These are phyloP conservation scores for Earliella scabrosa DNA, from an alignment of 1,284 basidiomycete species.

Conservation along the genomic window DNA sequence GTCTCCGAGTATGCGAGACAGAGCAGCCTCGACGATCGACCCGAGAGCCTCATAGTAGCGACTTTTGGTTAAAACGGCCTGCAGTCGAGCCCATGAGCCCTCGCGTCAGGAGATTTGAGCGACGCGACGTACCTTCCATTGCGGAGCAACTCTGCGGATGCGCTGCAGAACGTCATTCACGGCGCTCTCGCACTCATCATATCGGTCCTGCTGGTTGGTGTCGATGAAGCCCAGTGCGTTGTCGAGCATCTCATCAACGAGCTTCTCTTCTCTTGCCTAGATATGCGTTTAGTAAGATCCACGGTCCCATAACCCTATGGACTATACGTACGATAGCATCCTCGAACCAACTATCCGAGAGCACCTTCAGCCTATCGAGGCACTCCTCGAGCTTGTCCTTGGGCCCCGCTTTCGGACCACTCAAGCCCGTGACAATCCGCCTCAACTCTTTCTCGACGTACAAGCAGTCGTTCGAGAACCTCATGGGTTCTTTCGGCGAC, in stretches of 20 bases:
- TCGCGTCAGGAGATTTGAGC: no score
- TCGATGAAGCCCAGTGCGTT: conserved; percentile 75
- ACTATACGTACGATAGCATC: conserved; percentile 60
- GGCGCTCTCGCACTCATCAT: conserved; percentile 76
- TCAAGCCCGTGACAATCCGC: conserved; percentile 37
- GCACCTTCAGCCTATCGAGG: conserved; percentile 48
- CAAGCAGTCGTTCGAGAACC: conserved; percentile 86
- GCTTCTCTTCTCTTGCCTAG: conserved; percentile 48
- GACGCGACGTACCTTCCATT: conserved; percentile 68
- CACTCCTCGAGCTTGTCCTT: conserved; percentile 56
- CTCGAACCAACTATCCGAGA: conserved; percentile 71
- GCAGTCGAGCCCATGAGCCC: neutral
- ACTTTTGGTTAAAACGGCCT: conserved; percentile 64
- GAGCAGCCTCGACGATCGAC: conserved; percentile 71
- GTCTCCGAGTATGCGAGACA: conserved; percentile 73
- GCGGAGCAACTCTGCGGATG: conserved; percentile 66
- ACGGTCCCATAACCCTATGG: neutral
- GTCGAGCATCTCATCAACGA: conserved; percentile 53
- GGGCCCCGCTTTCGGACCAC: conserved; percentile 33
- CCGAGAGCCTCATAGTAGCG: conserved; percentile 78
- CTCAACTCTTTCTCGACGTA: conserved; percentile 64
- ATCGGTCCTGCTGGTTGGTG: conserved; percentile 77
- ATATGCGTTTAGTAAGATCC: neutral
- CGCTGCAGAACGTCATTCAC: conserved; percentile 71
- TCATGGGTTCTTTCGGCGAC: conserved; percentile 68